Evolutionary conservation across 148 eudicot species (phyloP).

Genomic region (Dianthus caryophyllus): DNA sequence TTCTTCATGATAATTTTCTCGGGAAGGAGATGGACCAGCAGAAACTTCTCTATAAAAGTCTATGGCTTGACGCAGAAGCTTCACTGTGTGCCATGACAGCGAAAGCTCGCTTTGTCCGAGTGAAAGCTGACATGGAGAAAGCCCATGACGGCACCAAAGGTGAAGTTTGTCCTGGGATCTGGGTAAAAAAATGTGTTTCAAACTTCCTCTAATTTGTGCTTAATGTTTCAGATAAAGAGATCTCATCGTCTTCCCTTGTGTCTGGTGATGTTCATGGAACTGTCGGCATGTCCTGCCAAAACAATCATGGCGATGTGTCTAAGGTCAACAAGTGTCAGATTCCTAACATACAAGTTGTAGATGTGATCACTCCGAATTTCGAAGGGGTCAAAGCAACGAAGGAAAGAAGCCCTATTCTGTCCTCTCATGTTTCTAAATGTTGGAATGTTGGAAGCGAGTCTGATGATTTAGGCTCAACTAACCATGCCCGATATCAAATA

Average conservation of each 20-base stretch:
- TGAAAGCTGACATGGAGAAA: slow-evolving; percentile 59
- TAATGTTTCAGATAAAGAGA: slow-evolving; percentile 24
- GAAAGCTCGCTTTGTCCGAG: slow-evolving; percentile 67
- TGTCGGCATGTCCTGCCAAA: not conserved
- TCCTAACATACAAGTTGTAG: slow-evolving; percentile 32
- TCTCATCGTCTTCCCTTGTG: slow-evolving; percentile 15
- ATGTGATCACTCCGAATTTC: slow-evolving; percentile 8
- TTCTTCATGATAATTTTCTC: slow-evolving; percentile 51
- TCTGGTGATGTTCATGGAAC: slow-evolving; percentile 23
- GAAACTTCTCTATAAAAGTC: slow-evolving; percentile 51
- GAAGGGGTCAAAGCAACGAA: not conserved
- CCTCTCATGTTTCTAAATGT: not conserved
- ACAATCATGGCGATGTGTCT: slow-evolving; percentile 25
- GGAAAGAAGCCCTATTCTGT: not conserved
- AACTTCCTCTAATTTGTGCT: slow-evolving; percentile 15
- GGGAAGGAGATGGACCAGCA: slow-evolving; percentile 43
- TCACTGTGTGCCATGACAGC: slow-evolving; percentile 63
- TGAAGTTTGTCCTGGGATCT: slow-evolving; percentile 10
- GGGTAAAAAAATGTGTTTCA: slow-evolving; percentile 4
- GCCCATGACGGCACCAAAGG: slow-evolving; percentile 35
- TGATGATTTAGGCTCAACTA: not conserved
- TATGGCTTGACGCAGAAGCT: slow-evolving; percentile 99
- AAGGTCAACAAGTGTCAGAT: slow-evolving; percentile 36
- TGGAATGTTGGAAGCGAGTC: slow-evolving; percentile 10
- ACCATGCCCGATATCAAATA: slow-evolving; percentile 41